Base-by-base conservation (phyloP, 2,329 filamentous ascomycete species). In the Monosporascus sp. region DNA sequence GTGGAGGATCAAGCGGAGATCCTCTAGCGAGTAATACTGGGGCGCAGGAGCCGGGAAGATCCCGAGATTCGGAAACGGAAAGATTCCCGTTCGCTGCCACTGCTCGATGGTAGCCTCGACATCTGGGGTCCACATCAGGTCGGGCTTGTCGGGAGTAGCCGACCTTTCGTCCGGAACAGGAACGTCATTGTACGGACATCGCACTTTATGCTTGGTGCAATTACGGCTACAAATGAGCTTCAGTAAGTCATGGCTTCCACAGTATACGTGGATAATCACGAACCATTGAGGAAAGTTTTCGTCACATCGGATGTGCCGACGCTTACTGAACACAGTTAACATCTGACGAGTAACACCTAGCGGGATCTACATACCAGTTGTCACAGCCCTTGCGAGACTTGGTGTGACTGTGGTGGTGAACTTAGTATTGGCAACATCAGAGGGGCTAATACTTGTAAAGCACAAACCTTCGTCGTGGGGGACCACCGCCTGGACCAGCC, bases 341-440 rank as follows among this genome's bases (percentile, higher is more conserved):
- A 38, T 36, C 36, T 39, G 18, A 18, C 25, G 27, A 47, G 18
- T 24, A n/a, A 18, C n/a, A 49, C 48, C n/a, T 17, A 24, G 42
- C 9, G 47, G 18, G 45, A 47, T 27, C 55, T 51, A 66, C 74
- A 57, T 75, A 80, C 77, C 94, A 99, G 57, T 91, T 96, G 67
- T 95, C 93, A 81, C 94, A 99, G 58, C 94, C 94, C 76, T 97
- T 97, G 68, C 94, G 87, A 65, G 93, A 97, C 79, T 99, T 99
- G 70, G 94, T 99, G 78, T 99, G 94, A 78, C 93, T 96, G 70
- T 31, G 14, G 22, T 25, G 11, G 14, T 24, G 22, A 55, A 45
- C 53, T 63, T 56, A 61, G 53, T 47, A 53, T 67, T 50, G 67
- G 66, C 42, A 53, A 37, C 39, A 41, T 22, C 31, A 42, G 17